These are phyloP conservation scores for Colletotrichum shisoi DNA, from an alignment of 2,329 filamentous ascomycete species.

Conservation along the genomic window DNA sequence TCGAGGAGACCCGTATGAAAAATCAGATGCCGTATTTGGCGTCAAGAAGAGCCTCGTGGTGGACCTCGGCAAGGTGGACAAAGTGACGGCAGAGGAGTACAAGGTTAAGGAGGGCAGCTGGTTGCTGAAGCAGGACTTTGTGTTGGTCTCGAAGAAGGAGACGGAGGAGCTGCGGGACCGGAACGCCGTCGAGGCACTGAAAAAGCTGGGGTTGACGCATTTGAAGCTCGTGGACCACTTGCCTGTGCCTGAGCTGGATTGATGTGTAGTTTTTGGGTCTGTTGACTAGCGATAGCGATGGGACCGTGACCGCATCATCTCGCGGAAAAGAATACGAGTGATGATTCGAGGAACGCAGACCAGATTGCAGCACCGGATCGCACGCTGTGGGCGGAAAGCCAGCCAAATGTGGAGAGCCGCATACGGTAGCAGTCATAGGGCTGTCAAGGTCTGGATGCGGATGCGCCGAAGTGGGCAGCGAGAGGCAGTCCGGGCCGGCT, in stretches of 20 bases:
- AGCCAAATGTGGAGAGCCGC: slow-evolving; percentile 11
- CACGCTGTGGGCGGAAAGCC: slow-evolving; percentile 2
- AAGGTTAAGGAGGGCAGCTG: slow-evolving; percentile 69
- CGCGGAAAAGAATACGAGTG: background rate
- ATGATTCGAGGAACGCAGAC: background rate
- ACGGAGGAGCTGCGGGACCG: slow-evolving; percentile 70
- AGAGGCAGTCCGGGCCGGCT: background rate
- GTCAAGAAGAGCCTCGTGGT: slow-evolving; percentile 83
- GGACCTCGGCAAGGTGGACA: slow-evolving; percentile 63
- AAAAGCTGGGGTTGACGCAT: slow-evolving; percentile 66
- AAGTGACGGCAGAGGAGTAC: slow-evolving; percentile 66
- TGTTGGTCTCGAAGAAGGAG: slow-evolving; percentile 76
- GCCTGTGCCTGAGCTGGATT: slow-evolving; percentile 73
- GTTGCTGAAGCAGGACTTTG: slow-evolving; percentile 76
- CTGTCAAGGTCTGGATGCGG: slow-evolving; percentile 19
- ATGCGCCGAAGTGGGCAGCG: background rate
- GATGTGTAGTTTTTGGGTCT: background rate
- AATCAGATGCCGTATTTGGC: slow-evolving; percentile 84
- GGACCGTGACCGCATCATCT: background rate
- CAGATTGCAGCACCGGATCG: background rate
- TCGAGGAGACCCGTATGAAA: slow-evolving; percentile 80
- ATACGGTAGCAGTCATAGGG: slow-evolving; percentile 22
- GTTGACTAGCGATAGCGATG: background rate
- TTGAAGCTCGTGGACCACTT: slow-evolving; percentile 79
- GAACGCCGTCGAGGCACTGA: slow-evolving; percentile 70